These are phyloP conservation scores for Fusarium ramigenum DNA, from an alignment of 2,329 filamentous ascomycete genomes.

Conservation along the genomic window DNA sequence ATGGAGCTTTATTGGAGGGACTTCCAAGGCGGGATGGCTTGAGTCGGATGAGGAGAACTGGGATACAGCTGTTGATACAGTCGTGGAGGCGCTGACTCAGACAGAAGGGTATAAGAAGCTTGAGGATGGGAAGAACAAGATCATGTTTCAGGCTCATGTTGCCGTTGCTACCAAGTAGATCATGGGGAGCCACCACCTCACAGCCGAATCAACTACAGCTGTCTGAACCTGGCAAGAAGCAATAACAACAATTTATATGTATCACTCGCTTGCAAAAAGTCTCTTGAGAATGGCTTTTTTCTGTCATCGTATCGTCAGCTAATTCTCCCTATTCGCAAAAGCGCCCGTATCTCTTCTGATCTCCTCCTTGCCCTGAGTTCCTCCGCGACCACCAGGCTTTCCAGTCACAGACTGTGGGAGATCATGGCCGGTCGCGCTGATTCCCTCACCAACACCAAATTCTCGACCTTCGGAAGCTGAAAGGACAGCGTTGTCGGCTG, in stretches of 20 bases:
- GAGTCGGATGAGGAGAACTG: slow-evolving; percentile 11
- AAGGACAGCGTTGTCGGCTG: slow-evolving; percentile 8
- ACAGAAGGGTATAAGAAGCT: not conserved
- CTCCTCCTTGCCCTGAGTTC: slow-evolving; percentile 16
- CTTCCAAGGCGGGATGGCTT: slow-evolving; percentile 1
- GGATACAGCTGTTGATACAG: not conserved
- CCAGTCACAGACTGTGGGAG: not conserved
- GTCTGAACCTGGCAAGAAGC: not conserved
- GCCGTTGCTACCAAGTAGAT: not conserved
- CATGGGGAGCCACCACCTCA: fast-evolving
- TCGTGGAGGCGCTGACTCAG: not conserved
- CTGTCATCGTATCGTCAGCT: fast-evolving
- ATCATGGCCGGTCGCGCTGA: slow-evolving; percentile 16
- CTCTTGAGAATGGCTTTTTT: fast-evolving
- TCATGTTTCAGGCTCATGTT: slow-evolving; percentile 10
- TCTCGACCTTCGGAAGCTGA: not conserved
- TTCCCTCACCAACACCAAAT: not conserved
- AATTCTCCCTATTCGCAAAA: slow-evolving; percentile 1
- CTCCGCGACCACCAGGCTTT: slow-evolving; percentile 19
- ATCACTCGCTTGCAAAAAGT: fast-evolving
- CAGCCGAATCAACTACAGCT: fast-evolving
- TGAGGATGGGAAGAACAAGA: not conserved
- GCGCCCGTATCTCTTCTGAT: not conserved
- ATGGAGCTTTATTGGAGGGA: slow-evolving; percentile 18
- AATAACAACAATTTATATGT: fast-evolving